A percentile compares a stretch with the other conserved stretches of the same genome.
phyloP scores from a whole-genome alignment of 2,329 filamentous ascomycete genomes.

The Fusarium sp. region DNA sequence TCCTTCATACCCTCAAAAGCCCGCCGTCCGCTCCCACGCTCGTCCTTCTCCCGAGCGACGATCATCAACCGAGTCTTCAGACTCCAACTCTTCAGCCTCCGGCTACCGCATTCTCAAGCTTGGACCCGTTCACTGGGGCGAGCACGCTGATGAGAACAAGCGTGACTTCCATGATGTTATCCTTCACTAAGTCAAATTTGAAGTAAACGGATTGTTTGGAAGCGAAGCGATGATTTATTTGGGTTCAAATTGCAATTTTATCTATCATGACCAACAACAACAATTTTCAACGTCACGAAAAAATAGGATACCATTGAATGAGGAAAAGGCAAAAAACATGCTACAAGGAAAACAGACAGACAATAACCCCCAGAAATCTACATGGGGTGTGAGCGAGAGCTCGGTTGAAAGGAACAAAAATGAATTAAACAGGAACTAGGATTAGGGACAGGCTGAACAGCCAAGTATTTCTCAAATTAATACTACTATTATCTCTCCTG shows the following conservation, averaged over 20 bases:
- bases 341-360: neutral
- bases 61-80: conserved; percentile 57
- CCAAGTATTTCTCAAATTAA: conserved; percentile 23
- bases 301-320: conserved; percentile 6
- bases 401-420: conserved; percentile 42
- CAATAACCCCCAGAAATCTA: neutral
- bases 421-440: conserved; percentile 41
- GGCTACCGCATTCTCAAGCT: conserved; percentile 70
- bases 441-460: conserved; percentile 39
- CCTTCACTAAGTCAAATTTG: conserved; percentile 50
- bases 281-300: neutral
- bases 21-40: conserved; percentile 47
- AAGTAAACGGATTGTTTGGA: neutral
- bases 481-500: conserved; percentile 6
- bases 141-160: conserved; percentile 67
- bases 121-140: conserved; percentile 72
- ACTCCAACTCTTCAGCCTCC: conserved; percentile 50
- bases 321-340: conserved; percentile 2
- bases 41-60: conserved; percentile 54
- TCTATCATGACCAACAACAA: conserved; percentile 2
- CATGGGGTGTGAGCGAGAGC: conserved; percentile 22
- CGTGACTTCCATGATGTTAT: conserved; percentile 66
- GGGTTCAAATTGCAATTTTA: conserved; percentile 4
- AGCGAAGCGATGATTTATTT: conserved; percentile 32
- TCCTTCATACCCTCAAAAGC: conserved; percentile 63